Base-by-base conservation (phyloP, 2,329 filamentous ascomycete genomes). In the Lachnellula hyalina region DNA sequence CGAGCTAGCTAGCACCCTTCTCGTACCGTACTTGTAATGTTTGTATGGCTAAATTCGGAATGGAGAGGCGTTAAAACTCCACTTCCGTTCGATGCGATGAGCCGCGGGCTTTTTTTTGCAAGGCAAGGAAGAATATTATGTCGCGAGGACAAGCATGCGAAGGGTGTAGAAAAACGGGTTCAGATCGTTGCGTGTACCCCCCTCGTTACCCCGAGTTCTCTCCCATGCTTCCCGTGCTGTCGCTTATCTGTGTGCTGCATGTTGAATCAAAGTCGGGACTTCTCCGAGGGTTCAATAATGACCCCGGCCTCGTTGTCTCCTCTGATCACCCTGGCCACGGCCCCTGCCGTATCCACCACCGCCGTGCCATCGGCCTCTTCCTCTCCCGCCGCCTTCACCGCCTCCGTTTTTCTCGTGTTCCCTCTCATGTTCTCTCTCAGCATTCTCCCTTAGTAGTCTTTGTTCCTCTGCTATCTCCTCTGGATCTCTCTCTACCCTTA, bases 401-500 rank as follows among this genome's bases (percentile, higher is more conserved):
- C 63, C 59, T 23, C 68, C 68, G 60, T 53, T 72, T 56, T 70
- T 67, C 55, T 72, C 72, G 41, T 61, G 61, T 60, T 73, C 71
- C 32, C 63, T 59, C 70, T 74, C 81, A 70, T 69, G 72, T 68
- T 80, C 77, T 56, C 79, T 75, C 62, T 78, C 78, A 52, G 76
- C 75, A 60, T 73, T 73, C 64, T 80, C 78, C 59, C 77, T 75
- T 63, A 79, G 73, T 54, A 73, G 72, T 67, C 80, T 76, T 62
- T 84, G 82, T 68, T 86, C 80, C 64, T 84, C 82, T 51, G 83
- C 80, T 15, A 80, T 74, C 60, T 78, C 72, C 38, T 72, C 70
- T 35, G 70, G 75, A 58, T 85, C 83, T 51, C 74, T 74, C 68
- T 84, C 83, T 46, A 84, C 76, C 75, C 86, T 89, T 60, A 87